Evolutionary conservation across 495 filamentous ascomycete genomes (phyloP).

Genomic region (Jackrogersella multiformis): DNA sequence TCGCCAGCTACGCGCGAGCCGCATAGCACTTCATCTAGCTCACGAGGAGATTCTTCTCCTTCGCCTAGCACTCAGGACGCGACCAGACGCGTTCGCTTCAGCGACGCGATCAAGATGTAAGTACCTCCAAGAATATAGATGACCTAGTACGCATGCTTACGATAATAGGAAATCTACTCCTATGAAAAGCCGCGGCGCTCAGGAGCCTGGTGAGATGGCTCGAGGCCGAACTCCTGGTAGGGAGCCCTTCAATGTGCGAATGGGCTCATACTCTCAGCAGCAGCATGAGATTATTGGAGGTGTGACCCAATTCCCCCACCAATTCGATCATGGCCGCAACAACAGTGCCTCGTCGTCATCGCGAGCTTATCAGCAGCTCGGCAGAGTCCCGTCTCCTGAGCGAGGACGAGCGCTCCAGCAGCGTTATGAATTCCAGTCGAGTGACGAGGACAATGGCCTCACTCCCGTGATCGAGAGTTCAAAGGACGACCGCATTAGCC

Average conservation of each 20-base stretch:
- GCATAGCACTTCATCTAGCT: background rate
- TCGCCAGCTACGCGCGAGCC: background rate
- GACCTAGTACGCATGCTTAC: constrained; percentile 7
- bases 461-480: constrained; percentile 22
- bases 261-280: background rate
- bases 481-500: constrained; percentile 10
- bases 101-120: constrained; percentile 14
- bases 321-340: background rate
- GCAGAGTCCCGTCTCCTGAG: constrained; percentile 3
- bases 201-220: background rate
- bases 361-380: background rate
- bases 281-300: background rate
- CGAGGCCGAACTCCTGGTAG: background rate
- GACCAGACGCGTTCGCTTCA: background rate
- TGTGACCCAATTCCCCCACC: background rate
- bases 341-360: constrained; percentile 1
- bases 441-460: constrained; percentile 14
- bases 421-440: constrained; percentile 21
- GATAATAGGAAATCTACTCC: constrained; percentile 7
- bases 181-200: background rate
- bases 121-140: background rate
- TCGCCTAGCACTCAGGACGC: background rate
- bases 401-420: constrained; percentile 25
- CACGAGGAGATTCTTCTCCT: background rate
- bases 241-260: constrained; percentile 8